Evolutionary conservation across 192 early-diverging fungal species (phyloP).

Genomic region (Coemansia erecta): DNA sequence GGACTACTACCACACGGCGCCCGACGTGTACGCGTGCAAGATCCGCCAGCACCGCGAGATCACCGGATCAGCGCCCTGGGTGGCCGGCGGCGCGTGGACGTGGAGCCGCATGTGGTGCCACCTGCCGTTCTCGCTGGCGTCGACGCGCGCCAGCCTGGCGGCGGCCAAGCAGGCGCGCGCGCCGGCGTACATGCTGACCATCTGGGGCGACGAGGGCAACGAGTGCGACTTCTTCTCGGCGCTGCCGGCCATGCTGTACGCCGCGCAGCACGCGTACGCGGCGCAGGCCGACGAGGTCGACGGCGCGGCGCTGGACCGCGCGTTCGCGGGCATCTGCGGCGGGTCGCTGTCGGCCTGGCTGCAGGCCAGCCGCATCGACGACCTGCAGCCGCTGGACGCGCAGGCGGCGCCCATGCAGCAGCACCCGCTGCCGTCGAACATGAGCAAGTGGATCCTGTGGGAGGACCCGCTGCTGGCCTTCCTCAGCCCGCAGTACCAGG

Average conservation of each 20-base stretch:
- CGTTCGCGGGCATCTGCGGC: slow-evolving; percentile 77
- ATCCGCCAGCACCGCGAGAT: slow-evolving; percentile 81
- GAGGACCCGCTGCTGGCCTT: slow-evolving; percentile 77
- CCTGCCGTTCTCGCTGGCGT: slow-evolving; percentile 76
- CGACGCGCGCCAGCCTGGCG: slow-evolving; percentile 67
- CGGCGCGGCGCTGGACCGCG: slow-evolving; percentile 46
- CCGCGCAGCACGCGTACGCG: slow-evolving; percentile 73
- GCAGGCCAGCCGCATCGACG: slow-evolving; percentile 56
- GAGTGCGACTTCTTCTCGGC: slow-evolving; percentile 85
- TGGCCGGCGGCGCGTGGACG: slow-evolving; percentile 79
- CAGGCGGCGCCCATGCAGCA: slow-evolving; percentile 42
- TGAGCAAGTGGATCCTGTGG: slow-evolving; percentile 85
- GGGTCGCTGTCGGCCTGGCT: slow-evolving; percentile 78
- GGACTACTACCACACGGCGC: slow-evolving; percentile 81
- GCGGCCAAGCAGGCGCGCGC: slow-evolving; percentile 67
- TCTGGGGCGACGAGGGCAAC: slow-evolving; percentile 91
- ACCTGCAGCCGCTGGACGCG: slow-evolving; percentile 47
- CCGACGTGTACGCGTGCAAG: slow-evolving; percentile 71
- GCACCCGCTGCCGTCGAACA: slow-evolving; percentile 63
- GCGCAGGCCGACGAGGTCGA: slow-evolving; percentile 56
- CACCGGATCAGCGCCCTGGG: slow-evolving; percentile 76
- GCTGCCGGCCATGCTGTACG: slow-evolving; percentile 76
- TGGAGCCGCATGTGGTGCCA: slow-evolving; percentile 84
- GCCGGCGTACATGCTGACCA: slow-evolving; percentile 75
- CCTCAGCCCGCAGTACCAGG: slow-evolving; percentile 74